Evolutionary conservation across 2,329 filamentous ascomycete genomes (phyloP), one percentile per base, ranked within the genome.

Genomic region (Pezicula radicicola): DNA sequence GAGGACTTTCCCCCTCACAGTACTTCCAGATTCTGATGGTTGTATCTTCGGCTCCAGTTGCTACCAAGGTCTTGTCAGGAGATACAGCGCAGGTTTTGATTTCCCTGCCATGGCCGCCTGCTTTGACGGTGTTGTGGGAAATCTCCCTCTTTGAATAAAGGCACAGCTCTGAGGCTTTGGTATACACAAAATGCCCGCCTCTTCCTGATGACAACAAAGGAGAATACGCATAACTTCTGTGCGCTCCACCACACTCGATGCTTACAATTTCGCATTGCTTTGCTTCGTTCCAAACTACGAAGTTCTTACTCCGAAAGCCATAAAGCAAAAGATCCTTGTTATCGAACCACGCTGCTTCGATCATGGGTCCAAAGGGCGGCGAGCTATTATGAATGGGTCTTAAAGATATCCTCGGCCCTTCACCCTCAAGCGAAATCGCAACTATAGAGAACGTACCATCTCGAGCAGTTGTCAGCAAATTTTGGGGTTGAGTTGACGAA

Each of bases 31-130:
- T 79, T 30, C 89, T 86, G 55, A 99, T 88, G 13, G 79, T 72
- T 0, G 87, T 89, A 62, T 89, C 87, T 66, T 89, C 87, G 0
- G 84, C 81, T 0, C 85, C 87, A 1, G 86, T 89, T 1, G 84
- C 86, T 35, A 89, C 72, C 4, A 87, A 63, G 5, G 63, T 63
- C 8, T 45, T 60, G 50, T 51, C 55, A 27, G 40, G 30, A 61
- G 75, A 76, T 3, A 80, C 63, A 18, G 83, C 78, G 55, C 81
- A 68, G 2, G 80, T 71, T 66, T 89, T 89, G 60, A 97, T 88
- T 69, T 99, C 94, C 50, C 94, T 78, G 0, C 94, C 94, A 68
- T 99, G 94, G 0, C 83, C 83, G 6, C 94, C 93, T 0, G 70
- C 60, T 57, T 86, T 84, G 12, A 96, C 57, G 0, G 77, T 66